These are phyloP conservation scores for Stachybotrys echinatus DNA, from an alignment of 2,329 filamentous ascomycete genomes.

Conservation along the genomic window DNA sequence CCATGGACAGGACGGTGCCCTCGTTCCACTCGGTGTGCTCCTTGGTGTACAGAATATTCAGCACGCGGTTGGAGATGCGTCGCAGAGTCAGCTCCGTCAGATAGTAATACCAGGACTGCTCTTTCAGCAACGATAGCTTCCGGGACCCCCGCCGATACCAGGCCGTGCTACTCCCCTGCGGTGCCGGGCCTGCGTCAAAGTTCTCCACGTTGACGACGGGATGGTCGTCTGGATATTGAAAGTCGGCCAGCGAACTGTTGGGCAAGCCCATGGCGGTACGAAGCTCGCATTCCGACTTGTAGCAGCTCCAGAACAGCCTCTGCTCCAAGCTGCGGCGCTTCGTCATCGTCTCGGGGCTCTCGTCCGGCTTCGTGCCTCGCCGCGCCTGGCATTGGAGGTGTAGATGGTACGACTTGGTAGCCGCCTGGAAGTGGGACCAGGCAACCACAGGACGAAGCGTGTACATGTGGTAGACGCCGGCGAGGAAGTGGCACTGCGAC, in stretches of 20 bases:
- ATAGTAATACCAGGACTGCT: slow-evolving; percentile 13
- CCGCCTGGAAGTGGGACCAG: slow-evolving; percentile 8
- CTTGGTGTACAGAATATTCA: slow-evolving; percentile 5
- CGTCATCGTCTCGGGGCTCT: background rate
- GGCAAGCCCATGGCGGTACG: too few species aligned
- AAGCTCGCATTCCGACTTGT: too few species aligned
- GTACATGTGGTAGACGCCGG: slow-evolving; percentile 10
- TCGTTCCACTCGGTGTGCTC: slow-evolving; percentile 2
- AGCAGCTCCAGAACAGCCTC: too few species aligned
- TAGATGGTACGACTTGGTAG: slow-evolving; percentile 4
- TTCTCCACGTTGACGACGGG: too few species aligned
- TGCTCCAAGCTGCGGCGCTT: too few species aligned
- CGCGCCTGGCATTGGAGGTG: slow-evolving; percentile 6
- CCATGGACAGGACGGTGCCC: background rate
- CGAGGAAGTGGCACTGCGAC: slow-evolving; percentile 9
- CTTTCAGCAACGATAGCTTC: slow-evolving; percentile 3
- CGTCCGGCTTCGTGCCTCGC: background rate
- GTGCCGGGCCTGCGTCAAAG: too few species aligned
- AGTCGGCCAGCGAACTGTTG: too few species aligned
- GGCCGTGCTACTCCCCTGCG: too few species aligned
- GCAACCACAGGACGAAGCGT: slow-evolving; percentile 8
- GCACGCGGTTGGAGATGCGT: slow-evolving; percentile 6
- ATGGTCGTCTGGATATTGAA: too few species aligned
- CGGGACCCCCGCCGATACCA: too few species aligned
- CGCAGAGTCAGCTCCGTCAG: slow-evolving; percentile 8